Conservation (phyloP, 768 basidiomycete genomes). For the Tremella mesenterica region DNA sequence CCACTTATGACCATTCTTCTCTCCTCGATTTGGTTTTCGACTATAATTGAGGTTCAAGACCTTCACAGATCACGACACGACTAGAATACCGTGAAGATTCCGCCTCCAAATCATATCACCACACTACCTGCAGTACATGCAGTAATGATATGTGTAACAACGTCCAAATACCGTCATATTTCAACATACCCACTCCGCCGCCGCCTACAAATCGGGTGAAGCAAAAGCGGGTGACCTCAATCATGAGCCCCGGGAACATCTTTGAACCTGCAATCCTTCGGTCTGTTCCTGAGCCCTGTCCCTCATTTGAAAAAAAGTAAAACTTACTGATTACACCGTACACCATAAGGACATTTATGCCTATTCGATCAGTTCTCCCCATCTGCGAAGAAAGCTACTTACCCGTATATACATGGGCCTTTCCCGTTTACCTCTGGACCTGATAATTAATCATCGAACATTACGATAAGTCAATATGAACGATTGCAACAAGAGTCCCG, state of each 20-base stretch:
- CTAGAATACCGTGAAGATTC: too few relatives aligned
- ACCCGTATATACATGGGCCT: constrained; percentile 1
- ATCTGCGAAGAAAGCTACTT: not conserved
- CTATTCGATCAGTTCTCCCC: not conserved
- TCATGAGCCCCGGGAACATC: not conserved
- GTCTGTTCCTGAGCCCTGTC: not conserved
- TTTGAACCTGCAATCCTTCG: not conserved
- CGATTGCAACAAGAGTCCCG: not conserved
- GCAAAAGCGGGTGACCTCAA: not conserved
- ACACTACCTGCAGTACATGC: too few relatives aligned
- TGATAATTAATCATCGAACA: not conserved
- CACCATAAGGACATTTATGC: not conserved
- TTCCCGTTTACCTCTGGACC: not conserved
- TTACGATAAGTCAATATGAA: not conserved
- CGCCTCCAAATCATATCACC: too few relatives aligned
- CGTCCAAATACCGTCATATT: too few relatives aligned
- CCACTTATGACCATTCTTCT: too few relatives aligned
- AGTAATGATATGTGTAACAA: too few relatives aligned
- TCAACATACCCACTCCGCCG: too few relatives aligned
- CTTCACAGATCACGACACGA: too few relatives aligned
- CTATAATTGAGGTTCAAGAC: too few relatives aligned
- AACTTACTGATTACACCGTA: not conserved
- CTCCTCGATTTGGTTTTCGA: too few relatives aligned
- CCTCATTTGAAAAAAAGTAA: not conserved
- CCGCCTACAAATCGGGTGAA: too few relatives aligned